Percentiles rank a stretch among this genome's conserved stretches.
These are phyloP conservation scores for Dictyostelium intermedium DNA, from an alignment of 78 protist species.

Conservation along the genomic window DNA sequence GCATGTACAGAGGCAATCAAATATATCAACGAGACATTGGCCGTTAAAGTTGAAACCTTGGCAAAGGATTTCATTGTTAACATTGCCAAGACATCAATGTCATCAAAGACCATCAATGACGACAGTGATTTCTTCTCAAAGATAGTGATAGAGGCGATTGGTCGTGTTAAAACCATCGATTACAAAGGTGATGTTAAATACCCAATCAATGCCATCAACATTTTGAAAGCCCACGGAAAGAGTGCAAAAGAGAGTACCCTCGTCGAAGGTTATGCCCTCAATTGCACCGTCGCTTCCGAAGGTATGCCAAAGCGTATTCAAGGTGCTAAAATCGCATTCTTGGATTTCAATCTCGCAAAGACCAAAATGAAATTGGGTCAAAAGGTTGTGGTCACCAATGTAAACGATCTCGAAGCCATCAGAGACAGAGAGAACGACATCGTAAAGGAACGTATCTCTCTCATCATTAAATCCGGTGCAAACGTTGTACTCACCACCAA, in stretches of 20 bases:
- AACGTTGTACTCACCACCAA: slow-evolving; percentile 98
- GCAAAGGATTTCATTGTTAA: slow-evolving; percentile 94
- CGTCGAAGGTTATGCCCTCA: slow-evolving; percentile 96
- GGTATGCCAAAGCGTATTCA: slow-evolving; percentile 93
- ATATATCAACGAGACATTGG: slow-evolving; percentile 88
- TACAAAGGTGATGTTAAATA: slow-evolving; percentile 88
- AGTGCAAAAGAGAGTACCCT: slow-evolving; percentile 88
- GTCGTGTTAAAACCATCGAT: slow-evolving; percentile 90
- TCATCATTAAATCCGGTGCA: slow-evolving; percentile 97
- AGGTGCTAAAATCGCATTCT: slow-evolving; percentile 97
- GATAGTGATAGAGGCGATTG: slow-evolving; percentile 95
- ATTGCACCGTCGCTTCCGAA: slow-evolving; percentile 94
- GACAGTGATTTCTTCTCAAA: slow-evolving; percentile 96
- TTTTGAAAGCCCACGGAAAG: slow-evolving; percentile 98
- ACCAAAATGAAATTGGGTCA: slow-evolving; percentile 92
- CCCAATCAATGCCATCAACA: slow-evolving; percentile 94
- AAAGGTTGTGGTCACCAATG: slow-evolving; percentile 93
- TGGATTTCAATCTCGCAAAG: slow-evolving; percentile 96
- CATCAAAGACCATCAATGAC: slow-evolving; percentile 95
- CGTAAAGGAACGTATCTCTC: slow-evolving; percentile 78
- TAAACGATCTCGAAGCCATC: slow-evolving; percentile 94
- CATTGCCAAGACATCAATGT: slow-evolving; percentile 97
- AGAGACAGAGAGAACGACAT: slow-evolving; percentile 79
- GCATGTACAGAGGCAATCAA: slow-evolving; percentile 95
- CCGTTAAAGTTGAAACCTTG: slow-evolving; percentile 80